Evolutionary conservation across 495 filamentous ascomycete genomes (phyloP).

Genomic region (Aeminium ludgeri): DNA sequence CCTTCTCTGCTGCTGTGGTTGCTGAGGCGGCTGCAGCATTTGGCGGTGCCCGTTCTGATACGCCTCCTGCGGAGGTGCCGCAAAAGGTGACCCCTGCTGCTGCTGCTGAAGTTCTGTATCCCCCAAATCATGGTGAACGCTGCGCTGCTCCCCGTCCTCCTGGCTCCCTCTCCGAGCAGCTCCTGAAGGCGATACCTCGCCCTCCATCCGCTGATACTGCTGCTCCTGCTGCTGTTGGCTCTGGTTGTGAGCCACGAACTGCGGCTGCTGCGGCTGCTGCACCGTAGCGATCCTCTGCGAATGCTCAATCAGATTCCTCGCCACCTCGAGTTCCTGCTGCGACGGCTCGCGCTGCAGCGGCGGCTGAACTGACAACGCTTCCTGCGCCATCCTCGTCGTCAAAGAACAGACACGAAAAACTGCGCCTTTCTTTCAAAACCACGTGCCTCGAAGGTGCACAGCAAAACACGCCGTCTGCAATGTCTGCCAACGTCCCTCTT

Average conservation of each 20-base stretch:
- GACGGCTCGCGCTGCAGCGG: constrained; percentile 8
- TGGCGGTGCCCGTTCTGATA: background rate
- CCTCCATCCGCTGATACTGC: background rate
- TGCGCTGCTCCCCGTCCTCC: too few relatives aligned
- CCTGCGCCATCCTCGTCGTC: too few relatives aligned
- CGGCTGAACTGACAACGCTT: background rate
- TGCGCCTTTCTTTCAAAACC: too few relatives aligned
- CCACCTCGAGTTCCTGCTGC: constrained; percentile 15
- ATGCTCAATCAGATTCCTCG: constrained; percentile 13
- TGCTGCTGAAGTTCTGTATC: background rate
- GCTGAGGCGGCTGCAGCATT: background rate
- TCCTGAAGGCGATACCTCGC: background rate
- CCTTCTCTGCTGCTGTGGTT: background rate
- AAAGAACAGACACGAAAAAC: too few relatives aligned
- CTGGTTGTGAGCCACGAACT: too few relatives aligned
- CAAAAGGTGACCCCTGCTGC: background rate
- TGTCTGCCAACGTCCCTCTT: too few relatives aligned
- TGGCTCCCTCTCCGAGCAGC: background rate
- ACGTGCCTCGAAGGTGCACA: too few relatives aligned
- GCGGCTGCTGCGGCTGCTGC: background rate
- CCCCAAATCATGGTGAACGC: background rate
- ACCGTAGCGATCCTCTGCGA: constrained; percentile 4
- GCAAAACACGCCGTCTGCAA: too few relatives aligned
- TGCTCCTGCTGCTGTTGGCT: background rate
- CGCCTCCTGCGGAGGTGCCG: background rate